Evolutionary conservation across 495 filamentous ascomycete species (phyloP).

Genomic region (Lepidopterella palustris): DNA sequence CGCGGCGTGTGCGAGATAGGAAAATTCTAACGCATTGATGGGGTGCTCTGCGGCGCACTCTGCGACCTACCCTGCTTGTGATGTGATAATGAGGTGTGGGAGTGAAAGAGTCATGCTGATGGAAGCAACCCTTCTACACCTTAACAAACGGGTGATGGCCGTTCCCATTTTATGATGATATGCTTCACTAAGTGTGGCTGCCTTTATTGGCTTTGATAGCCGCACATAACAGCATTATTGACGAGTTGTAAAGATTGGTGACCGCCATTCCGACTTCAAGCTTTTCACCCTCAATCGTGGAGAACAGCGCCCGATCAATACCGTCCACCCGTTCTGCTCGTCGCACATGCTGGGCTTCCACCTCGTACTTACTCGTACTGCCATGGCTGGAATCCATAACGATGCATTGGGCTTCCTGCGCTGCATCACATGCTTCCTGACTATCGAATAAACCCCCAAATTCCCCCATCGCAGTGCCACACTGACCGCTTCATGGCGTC

Average conservation of each 20-base stretch:
- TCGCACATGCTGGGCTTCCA: background rate
- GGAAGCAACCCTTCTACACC: too few species aligned
- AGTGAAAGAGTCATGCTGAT: too few species aligned
- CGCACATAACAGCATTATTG: background rate
- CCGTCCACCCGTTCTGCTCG: constrained; percentile 6
- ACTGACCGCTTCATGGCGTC: constrained; percentile 7
- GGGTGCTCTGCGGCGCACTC: too few species aligned
- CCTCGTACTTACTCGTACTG: background rate
- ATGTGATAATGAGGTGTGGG: too few species aligned
- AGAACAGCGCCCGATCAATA: constrained; percentile 12
- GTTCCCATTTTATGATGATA: too few species aligned
- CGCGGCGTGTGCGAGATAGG: too few species aligned
- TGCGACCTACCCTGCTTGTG: too few species aligned
- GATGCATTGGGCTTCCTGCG: background rate
- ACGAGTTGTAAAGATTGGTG: constrained; percentile 19
- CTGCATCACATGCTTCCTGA: constrained; percentile 10
- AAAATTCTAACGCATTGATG: too few species aligned
- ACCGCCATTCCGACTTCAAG: constrained; percentile 27
- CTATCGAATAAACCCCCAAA: background rate
- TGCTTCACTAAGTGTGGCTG: background rate
- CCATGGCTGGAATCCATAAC: background rate
- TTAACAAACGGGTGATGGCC: too few species aligned
- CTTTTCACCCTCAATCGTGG: constrained; percentile 24
- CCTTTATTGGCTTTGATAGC: background rate
- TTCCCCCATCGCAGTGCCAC: background rate